Evolutionary conservation across 2,329 filamentous ascomycete genomes (phyloP).

Genomic region (Fusarium continuum): DNA sequence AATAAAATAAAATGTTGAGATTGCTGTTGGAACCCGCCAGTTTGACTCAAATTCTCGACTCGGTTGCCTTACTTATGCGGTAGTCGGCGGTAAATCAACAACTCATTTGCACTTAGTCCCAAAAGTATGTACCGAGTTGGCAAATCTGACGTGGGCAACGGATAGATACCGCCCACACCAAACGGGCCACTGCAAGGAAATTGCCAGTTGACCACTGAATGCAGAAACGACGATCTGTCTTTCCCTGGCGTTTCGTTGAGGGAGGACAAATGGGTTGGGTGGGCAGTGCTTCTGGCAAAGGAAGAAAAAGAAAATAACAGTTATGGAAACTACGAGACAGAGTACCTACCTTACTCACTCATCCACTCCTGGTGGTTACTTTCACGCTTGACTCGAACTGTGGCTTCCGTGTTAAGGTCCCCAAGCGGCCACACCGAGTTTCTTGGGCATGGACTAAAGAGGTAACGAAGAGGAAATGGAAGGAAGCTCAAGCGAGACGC

Average conservation of each 20-base stretch:
- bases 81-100: not conserved
- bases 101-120: not conserved
- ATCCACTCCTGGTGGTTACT: not conserved
- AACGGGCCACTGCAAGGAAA: not conserved
- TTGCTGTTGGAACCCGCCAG: not conserved
- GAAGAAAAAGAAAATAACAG: not conserved
- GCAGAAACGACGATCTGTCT: not conserved
- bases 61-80: not conserved
- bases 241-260: constrained; percentile 16
- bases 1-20: not conserved
- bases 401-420: not conserved
- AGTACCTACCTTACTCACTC: not conserved
- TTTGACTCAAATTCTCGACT: constrained; percentile 12
- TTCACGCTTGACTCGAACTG: not conserved
- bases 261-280: constrained; percentile 25
- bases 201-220: not conserved
- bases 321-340: constrained; percentile 2
- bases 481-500: not conserved
- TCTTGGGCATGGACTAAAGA: constrained; percentile 3
- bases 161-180: not conserved
- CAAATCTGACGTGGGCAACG: constrained; percentile 17
- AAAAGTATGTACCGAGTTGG: not conserved
- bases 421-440: not conserved
- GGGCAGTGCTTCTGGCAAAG: not conserved
- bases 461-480: constrained; percentile 30